A percentile compares a stretch with the other conserved stretches of the same genome.
These are phyloP conservation scores for Arthrobotrys megalospora DNA, from an alignment of 2,329 filamentous ascomycete genomes.

Conservation along the genomic window DNA sequence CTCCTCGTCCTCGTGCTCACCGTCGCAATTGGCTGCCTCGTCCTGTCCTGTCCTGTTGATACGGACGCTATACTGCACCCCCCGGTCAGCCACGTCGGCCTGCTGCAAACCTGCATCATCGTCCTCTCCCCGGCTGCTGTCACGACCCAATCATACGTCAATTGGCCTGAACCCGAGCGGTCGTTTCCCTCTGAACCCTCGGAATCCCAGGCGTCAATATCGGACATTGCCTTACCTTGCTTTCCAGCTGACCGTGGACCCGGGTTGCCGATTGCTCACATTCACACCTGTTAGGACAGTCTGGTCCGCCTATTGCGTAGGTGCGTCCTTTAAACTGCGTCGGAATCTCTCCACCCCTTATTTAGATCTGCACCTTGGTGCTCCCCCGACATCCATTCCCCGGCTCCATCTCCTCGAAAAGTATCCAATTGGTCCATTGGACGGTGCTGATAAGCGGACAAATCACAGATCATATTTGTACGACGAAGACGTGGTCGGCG, in stretches of 20 bases:
- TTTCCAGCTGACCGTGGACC: slow-evolving; percentile 39
- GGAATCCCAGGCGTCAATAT: slow-evolving; percentile 24
- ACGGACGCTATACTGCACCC: slow-evolving; percentile 13
- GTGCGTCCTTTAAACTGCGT: slow-evolving; percentile 18
- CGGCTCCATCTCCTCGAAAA: slow-evolving; percentile 19
- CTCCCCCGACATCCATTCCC: slow-evolving; percentile 35
- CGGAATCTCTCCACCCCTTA: slow-evolving; percentile 51
- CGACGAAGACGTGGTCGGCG: slow-evolving; percentile 48
- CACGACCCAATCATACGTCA: slow-evolving; percentile 36
- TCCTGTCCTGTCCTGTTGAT: slow-evolving; percentile 7
- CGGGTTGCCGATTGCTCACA: slow-evolving; percentile 28
- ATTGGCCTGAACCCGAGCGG: slow-evolving; percentile 38
- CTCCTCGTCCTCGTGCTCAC: slow-evolving; percentile 19
- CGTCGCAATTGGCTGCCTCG: slow-evolving; percentile 27
- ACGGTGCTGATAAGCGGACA: slow-evolving; percentile 53
- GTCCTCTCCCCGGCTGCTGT: slow-evolving; percentile 19
- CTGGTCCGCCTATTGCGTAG: slow-evolving; percentile 27
- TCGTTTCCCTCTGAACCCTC: slow-evolving; percentile 18
- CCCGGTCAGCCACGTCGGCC: slow-evolving; percentile 56
- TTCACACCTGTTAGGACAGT: background rate
- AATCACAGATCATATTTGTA: slow-evolving; percentile 49
- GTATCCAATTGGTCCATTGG: slow-evolving; percentile 48
- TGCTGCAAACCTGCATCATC: slow-evolving; percentile 51
- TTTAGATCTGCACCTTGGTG: slow-evolving; percentile 43
- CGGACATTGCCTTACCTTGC: slow-evolving; percentile 4